phyloP scores from a whole-genome alignment of 805 yeast genomes.

The Kodamaea hsintzibuensis region DNA sequence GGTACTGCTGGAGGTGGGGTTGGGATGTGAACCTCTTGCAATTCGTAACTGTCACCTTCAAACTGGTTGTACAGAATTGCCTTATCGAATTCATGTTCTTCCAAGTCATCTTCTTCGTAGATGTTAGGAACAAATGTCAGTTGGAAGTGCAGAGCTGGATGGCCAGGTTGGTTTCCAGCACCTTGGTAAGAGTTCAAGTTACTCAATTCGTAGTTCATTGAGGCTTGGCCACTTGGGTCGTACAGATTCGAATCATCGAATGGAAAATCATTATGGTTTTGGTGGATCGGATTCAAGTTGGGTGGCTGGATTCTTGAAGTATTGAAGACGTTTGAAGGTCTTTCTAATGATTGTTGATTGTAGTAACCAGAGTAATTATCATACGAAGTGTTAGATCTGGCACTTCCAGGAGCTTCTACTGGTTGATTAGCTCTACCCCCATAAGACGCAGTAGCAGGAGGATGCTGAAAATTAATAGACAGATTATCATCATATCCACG shows the following conservation, averaged over 20 bases:
- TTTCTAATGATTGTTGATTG: constrained; percentile 18
- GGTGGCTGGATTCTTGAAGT: constrained; percentile 20
- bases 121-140: constrained; percentile 47
- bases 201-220: constrained; percentile 14
- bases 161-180: constrained; percentile 20
- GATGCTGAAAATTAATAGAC: constrained; percentile 31
- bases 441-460: constrained; percentile 24
- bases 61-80: constrained; percentile 39
- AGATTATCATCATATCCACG: constrained; percentile 9
- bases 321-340: constrained; percentile 30
- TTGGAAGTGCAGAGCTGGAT: constrained; percentile 21
- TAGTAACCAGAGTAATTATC: constrained; percentile 25
- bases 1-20: constrained; percentile 19
- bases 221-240: constrained; percentile 10
- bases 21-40: constrained; percentile 32
- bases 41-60: constrained; percentile 44
- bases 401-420: constrained; percentile 11
- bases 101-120: constrained; percentile 42
- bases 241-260: constrained; percentile 10
- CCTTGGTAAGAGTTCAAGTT: constrained; percentile 11
- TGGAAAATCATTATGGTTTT: constrained; percentile 15
- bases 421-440: not conserved
- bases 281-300: constrained; percentile 17
- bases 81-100: constrained; percentile 40
- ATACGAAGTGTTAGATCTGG: constrained; percentile 15